phyloP scores from a whole-genome alignment of 805 yeast species.

The Yamadazyma olivae region DNA sequence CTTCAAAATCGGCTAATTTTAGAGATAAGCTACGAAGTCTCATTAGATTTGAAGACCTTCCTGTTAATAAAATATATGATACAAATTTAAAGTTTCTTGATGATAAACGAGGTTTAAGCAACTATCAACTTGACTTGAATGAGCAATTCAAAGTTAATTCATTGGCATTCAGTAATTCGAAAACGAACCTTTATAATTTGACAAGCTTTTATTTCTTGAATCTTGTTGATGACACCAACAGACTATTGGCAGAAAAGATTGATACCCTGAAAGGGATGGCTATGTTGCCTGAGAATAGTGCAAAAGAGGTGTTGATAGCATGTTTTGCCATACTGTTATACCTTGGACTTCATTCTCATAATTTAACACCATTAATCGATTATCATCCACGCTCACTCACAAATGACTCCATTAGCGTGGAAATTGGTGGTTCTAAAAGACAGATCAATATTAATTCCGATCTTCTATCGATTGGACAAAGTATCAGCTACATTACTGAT shows the following conservation, averaged over 20 bases:
- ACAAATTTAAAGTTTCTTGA: conserved; percentile 3
- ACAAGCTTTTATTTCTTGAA: conserved; percentile 4
- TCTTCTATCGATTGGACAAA: conserved; percentile 6
- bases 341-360: conserved; percentile 30
- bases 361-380: conserved; percentile 27
- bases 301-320: background rate
- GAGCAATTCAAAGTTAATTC: background rate
- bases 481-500: conserved; percentile 1
- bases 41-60: background rate
- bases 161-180: background rate
- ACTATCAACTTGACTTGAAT: too few relatives aligned
- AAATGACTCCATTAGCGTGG: conserved; percentile 7
- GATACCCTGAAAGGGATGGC: conserved; percentile 8
- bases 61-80: background rate
- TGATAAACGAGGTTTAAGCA: background rate
- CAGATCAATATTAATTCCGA: conserved; percentile 49
- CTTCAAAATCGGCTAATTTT: background rate
- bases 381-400: too few relatives aligned
- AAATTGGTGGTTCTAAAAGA: conserved; percentile 42
- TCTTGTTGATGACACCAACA: conserved; percentile 1
- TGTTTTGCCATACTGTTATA: conserved; percentile 21
- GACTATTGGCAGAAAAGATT: conserved; percentile 2
- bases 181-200: background rate
- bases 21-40: background rate
- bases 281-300: background rate